Evolutionary conservation across 768 basidiomycete species (phyloP).

Genomic region (Dioszegia crocea): DNA sequence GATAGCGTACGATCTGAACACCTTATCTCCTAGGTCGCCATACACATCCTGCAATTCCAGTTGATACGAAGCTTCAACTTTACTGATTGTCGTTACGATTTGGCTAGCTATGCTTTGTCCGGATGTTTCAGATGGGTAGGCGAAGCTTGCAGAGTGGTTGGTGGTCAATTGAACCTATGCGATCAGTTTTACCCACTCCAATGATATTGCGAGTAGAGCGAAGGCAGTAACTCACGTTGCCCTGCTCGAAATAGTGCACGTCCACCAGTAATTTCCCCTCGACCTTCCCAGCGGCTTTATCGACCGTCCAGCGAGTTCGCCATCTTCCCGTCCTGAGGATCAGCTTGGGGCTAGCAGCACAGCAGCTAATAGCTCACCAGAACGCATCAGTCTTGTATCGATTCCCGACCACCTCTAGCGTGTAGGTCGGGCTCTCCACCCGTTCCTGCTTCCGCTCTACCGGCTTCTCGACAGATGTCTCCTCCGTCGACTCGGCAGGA

Average conservation of each 20-base stretch:
- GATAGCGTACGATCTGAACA: constrained; percentile 63
- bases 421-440: constrained; percentile 44
- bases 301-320: constrained; percentile 79
- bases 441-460: constrained; percentile 20
- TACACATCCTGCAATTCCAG: constrained; percentile 74
- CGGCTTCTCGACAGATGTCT: background rate
- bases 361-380: constrained; percentile 67
- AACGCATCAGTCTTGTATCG: constrained; percentile 91
- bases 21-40: constrained; percentile 84
- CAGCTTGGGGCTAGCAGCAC: too few species aligned
- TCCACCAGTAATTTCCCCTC: constrained; percentile 72
- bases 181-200: background rate
- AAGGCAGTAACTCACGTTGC: constrained; percentile 62
- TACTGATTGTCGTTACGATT: constrained; percentile 58
- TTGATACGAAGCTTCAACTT: constrained; percentile 78
- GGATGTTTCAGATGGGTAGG: constrained; percentile 37
- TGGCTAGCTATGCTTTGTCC: constrained; percentile 53
- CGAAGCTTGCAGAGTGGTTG: constrained; percentile 63
- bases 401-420: constrained; percentile 84
- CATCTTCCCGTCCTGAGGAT: constrained; percentile 80
- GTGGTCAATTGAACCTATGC: constrained; percentile 83
- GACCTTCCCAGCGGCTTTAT: constrained; percentile 62
- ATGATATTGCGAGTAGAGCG: background rate
- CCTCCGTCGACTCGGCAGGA: background rate
- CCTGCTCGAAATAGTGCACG: constrained; percentile 97